Conservation (phyloP, 129 eudicot genomes). For the Flaveria trinervia region DNA sequence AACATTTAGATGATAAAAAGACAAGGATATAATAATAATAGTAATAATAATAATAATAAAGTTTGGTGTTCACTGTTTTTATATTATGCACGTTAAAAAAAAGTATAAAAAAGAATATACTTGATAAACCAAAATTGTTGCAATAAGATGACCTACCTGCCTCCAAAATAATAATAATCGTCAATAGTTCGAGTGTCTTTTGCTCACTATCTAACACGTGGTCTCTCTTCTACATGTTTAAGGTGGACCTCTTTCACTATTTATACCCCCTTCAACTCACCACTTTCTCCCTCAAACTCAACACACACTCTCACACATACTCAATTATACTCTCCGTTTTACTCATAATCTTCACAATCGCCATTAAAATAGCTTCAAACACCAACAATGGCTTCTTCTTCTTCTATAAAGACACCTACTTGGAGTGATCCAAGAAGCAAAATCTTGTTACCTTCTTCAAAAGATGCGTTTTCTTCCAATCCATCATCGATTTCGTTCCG, state of each 20-base stretch:
- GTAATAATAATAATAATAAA: not conserved
- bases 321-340: not conserved
- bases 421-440: constrained; percentile 25
- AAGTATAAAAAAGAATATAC: constrained; percentile 30
- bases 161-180: constrained; percentile 29
- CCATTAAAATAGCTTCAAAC: constrained; percentile 34
- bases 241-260: constrained; percentile 51
- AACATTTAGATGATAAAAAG: not conserved
- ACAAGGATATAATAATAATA: not conserved
- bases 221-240: constrained; percentile 39
- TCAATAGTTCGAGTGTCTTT: constrained; percentile 23
- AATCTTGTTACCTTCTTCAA: constrained; percentile 22
- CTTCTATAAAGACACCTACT: constrained; percentile 7
- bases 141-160: constrained; percentile 36
- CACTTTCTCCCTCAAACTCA: constrained; percentile 37
- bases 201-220: constrained; percentile 54
- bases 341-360: not conserved
- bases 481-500: constrained; percentile 27
- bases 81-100: constrained; percentile 28
- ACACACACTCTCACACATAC: constrained; percentile 12
- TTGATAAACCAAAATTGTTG: constrained; percentile 35
- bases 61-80: not conserved
- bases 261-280: constrained; percentile 17
- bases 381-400: constrained; percentile 32
- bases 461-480: not conserved